Evolutionary conservation across 768 basidiomycete species (phyloP).

Genomic region (Tricholoma furcatifolium): DNA sequence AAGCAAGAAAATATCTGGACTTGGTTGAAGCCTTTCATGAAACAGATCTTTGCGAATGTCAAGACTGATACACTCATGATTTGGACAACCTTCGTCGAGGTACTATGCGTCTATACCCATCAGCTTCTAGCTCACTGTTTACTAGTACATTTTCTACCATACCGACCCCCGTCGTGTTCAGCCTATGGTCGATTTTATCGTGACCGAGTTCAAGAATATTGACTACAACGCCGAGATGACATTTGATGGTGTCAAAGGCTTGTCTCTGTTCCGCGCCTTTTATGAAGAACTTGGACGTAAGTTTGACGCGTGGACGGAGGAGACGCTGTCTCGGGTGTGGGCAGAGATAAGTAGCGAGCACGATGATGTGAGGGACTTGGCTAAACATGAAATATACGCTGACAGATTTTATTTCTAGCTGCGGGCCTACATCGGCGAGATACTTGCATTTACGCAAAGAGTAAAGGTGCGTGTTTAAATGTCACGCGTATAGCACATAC

Average conservation of each 20-base stretch:
- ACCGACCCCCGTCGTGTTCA: constrained; percentile 84
- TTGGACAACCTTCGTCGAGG: constrained; percentile 80
- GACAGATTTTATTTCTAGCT: constrained; percentile 41
- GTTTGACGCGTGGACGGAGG: constrained; percentile 76
- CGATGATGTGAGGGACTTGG: constrained; percentile 56
- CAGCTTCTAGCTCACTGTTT: constrained; percentile 4
- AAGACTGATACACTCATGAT: constrained; percentile 79
- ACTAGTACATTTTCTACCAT: constrained; percentile 71
- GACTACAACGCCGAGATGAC: constrained; percentile 85
- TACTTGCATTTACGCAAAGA: constrained; percentile 69
- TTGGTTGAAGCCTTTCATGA: constrained; percentile 74
- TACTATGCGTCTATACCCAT: constrained; percentile 24
- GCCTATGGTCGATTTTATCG: constrained; percentile 72
- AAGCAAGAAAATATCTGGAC: constrained; percentile 71
- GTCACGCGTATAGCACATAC: not conserved
- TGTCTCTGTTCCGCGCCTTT: constrained; percentile 67
- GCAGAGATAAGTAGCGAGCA: constrained; percentile 71
- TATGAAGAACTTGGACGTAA: constrained; percentile 79
- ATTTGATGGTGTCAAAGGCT: constrained; percentile 72
- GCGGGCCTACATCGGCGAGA: constrained; percentile 72
- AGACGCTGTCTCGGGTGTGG: constrained; percentile 68
- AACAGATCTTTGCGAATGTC: constrained; percentile 65
- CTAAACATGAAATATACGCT: not conserved
- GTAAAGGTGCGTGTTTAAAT: constrained; percentile 50
- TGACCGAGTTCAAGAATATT: constrained; percentile 58